phyloP scores from a whole-genome alignment of 805 yeast species.

The Myxozyma neglecta region DNA sequence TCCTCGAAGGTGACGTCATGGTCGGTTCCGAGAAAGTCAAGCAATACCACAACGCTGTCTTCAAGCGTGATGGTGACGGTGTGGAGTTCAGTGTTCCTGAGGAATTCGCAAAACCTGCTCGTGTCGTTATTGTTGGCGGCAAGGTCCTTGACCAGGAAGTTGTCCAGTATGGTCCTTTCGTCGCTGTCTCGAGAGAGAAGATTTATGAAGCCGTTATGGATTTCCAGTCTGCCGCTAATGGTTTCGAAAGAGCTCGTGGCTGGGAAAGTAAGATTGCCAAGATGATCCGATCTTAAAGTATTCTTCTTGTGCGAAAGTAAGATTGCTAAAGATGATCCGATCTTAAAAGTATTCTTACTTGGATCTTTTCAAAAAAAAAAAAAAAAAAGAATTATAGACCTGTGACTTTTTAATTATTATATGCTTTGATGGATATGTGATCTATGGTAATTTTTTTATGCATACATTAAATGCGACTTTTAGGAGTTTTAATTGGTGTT shows the following conservation, averaged over 20 bases:
- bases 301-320: no score
- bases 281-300: conserved; percentile 10
- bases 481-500: not conserved
- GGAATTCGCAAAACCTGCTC: conserved; percentile 20
- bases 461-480: no score
- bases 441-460: no score
- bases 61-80: conserved; percentile 35
- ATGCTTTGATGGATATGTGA: no score
- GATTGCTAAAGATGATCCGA: conserved; percentile 33
- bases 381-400: not conserved
- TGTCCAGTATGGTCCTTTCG: conserved; percentile 91
- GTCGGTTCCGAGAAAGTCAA: conserved; percentile 27
- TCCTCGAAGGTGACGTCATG: conserved; percentile 34
- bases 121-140: conserved; percentile 35
- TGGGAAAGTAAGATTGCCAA: conserved; percentile 41
- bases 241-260: conserved; percentile 40
- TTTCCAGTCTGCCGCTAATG: conserved; percentile 51
- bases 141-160: conserved; percentile 46
- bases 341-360: no score
- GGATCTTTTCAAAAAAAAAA: not conserved
- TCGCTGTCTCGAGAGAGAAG: conserved; percentile 65
- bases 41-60: conserved; percentile 32
- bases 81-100: conserved; percentile 33
- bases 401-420: no score
- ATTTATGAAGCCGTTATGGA: conserved; percentile 70